Conservation (phyloP, 441 rosid genomes). For the Populus tomentosa region DNA sequence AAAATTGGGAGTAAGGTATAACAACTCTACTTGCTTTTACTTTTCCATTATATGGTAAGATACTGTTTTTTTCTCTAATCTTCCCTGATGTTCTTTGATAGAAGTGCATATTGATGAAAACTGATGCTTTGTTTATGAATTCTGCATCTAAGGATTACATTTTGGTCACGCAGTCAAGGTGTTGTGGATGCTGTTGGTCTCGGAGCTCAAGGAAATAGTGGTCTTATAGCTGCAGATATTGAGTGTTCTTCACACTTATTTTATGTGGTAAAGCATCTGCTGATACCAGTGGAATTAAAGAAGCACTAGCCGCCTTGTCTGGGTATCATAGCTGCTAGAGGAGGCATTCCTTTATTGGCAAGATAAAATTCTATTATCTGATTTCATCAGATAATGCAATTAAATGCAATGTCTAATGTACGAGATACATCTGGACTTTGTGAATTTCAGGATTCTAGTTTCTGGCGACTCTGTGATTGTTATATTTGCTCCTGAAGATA, state of each 20-base stretch:
- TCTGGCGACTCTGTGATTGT: slow-evolving; percentile 26
- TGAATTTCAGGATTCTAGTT: slow-evolving; percentile 31
- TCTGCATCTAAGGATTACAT: neutral
- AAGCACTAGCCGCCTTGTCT: slow-evolving; percentile 28
- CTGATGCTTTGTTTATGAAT: neutral
- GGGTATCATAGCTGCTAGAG: slow-evolving; percentile 33
- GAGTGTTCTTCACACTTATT: slow-evolving; percentile 34
- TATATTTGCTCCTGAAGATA: slow-evolving; percentile 31
- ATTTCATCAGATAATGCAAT: neutral
- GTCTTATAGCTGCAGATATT: slow-evolving; percentile 36
- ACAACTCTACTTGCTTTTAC: no score
- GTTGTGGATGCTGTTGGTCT: slow-evolving; percentile 24
- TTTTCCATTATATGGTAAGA: neutral
- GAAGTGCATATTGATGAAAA: neutral
- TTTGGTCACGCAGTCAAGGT: slow-evolving; percentile 20
- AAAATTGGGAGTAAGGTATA: no score
- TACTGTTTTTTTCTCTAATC: neutral
- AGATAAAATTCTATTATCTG: slow-evolving; percentile 17
- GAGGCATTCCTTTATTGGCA: slow-evolving; percentile 35
- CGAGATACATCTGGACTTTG: slow-evolving; percentile 4
- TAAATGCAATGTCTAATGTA: neutral
- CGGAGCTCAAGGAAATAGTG: slow-evolving; percentile 25
- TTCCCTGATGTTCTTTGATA: neutral
- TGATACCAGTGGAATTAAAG: slow-evolving; percentile 31
- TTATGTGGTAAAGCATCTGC: slow-evolving; percentile 33